phyloP scores from a whole-genome alignment of 257 asterid species.

The Penstemon newberryi region DNA sequence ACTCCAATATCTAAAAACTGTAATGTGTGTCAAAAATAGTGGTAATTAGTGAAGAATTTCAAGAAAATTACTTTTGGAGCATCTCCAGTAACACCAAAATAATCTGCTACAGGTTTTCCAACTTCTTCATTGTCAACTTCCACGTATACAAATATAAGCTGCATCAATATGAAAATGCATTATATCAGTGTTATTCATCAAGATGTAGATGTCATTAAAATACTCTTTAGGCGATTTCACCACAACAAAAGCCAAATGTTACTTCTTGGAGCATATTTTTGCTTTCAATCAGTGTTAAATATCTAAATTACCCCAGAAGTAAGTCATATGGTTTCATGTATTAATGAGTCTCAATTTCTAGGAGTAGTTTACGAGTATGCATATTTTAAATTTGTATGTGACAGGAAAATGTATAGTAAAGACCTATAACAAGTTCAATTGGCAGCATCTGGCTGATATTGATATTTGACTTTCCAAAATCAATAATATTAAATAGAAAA shows the following conservation, averaged over 20 bases:
- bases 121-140: constrained; percentile 74
- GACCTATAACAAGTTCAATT: not conserved
- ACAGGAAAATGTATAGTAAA: not conserved
- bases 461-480: not conserved
- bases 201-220: constrained; percentile 3
- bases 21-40: constrained; percentile 22
- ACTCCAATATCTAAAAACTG: not conserved
- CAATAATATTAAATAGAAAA: constrained; percentile 12
- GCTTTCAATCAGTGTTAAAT: not conserved
- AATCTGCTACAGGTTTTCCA: constrained; percentile 88
- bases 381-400: not conserved
- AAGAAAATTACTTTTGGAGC: constrained; percentile 59
- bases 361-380: not conserved
- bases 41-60: constrained; percentile 24
- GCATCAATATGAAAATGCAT: constrained; percentile 37
- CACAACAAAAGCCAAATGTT: constrained; percentile 9
- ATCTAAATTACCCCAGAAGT: not conserved
- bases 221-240: not conserved
- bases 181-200: constrained; percentile 14
- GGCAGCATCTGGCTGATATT: not conserved
- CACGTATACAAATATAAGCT: constrained; percentile 77
- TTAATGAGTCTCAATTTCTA: constrained; percentile 4
- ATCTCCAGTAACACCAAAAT: constrained; percentile 76
- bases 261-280: not conserved
- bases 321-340: not conserved